phyloP scores from a whole-genome alignment of 2,329 filamentous ascomycete genomes.

The Verticillium longisporum region DNA sequence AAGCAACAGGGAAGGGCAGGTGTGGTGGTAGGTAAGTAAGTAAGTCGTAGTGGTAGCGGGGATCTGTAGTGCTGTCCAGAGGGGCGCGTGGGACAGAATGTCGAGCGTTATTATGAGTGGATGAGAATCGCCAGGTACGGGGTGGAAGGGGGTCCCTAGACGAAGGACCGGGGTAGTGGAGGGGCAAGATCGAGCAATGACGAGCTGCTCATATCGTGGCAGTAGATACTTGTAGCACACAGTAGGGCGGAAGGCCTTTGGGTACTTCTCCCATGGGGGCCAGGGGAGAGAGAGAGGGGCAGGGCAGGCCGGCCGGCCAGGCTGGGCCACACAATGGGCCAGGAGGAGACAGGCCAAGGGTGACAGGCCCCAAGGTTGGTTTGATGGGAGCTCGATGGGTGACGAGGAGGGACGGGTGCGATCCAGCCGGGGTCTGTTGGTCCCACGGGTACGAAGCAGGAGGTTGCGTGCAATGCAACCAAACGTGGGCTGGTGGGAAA shows the following conservation, averaged over 20 bases:
- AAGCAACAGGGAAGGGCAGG: not conserved
- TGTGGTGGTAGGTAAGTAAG: not conserved
- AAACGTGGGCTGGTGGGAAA: not conserved
- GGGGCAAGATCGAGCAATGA: conserved; percentile 2
- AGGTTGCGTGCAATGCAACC: not conserved
- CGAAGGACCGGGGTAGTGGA: not conserved
- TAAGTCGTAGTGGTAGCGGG: not conserved
- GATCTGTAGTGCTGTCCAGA: not conserved
- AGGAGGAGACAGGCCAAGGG: conserved; percentile 4
- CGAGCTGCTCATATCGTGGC: conserved; percentile 2
- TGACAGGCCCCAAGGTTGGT: conserved; percentile 1
- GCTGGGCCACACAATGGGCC: not conserved
- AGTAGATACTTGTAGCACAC: not conserved
- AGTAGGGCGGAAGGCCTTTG: not conserved
- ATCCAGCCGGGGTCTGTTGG: conserved; percentile 1
- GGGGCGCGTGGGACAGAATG: not conserved
- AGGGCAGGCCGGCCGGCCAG: not conserved
- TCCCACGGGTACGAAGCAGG: not conserved
- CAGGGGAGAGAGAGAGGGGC: not conserved
- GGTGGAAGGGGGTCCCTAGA: conserved; percentile 1
- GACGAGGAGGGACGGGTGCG: conserved; percentile 2
- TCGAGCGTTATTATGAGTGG: conserved; percentile 1
- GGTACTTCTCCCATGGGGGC: not conserved
- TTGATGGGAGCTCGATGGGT: not conserved
- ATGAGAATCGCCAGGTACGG: not conserved